phyloP scores from a whole-genome alignment of 345 rosid species.

The Rhodomyrtus tomentosa region DNA sequence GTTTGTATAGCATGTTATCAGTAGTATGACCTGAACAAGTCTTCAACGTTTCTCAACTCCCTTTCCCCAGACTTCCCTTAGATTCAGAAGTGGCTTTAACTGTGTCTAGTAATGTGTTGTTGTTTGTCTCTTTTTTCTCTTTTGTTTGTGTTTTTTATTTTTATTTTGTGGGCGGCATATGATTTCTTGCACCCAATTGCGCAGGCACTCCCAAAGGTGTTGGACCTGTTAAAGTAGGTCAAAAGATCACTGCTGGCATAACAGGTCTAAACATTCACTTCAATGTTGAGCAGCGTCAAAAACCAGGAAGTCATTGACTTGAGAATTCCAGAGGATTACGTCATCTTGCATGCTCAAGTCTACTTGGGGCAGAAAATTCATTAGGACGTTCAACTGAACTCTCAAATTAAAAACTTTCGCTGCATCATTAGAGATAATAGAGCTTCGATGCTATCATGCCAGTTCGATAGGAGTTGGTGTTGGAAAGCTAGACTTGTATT shows the following conservation, averaged over 20 bases:
- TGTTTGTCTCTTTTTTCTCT: not conserved
- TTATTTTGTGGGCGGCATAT: not conserved
- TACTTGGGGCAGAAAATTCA: not conserved
- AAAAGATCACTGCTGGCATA: slow-evolving; percentile 78
- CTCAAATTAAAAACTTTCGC: not conserved
- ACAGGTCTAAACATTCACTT: slow-evolving; percentile 60
- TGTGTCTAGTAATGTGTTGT: not conserved
- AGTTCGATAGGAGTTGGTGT: not conserved
- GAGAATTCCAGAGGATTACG: not conserved
- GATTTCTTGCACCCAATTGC: not conserved
- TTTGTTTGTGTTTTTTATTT: too few species aligned
- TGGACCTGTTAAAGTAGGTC: slow-evolving; percentile 83
- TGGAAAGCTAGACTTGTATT: not conserved
- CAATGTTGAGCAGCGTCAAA: slow-evolving; percentile 38
- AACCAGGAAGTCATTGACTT: slow-evolving; percentile 18
- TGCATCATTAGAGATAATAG: not conserved
- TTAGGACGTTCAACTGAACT: not conserved
- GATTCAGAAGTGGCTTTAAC: not conserved
- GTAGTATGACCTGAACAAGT: not conserved
- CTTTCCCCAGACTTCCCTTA: not conserved
- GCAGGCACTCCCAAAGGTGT: slow-evolving; percentile 91
- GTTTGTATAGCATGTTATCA: not conserved
- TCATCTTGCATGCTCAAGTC: not conserved
- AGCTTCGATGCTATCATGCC: not conserved
- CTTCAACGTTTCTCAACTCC: not conserved